Conservation (phyloP, 306 rosid species). For the Vicia villosa region DNA sequence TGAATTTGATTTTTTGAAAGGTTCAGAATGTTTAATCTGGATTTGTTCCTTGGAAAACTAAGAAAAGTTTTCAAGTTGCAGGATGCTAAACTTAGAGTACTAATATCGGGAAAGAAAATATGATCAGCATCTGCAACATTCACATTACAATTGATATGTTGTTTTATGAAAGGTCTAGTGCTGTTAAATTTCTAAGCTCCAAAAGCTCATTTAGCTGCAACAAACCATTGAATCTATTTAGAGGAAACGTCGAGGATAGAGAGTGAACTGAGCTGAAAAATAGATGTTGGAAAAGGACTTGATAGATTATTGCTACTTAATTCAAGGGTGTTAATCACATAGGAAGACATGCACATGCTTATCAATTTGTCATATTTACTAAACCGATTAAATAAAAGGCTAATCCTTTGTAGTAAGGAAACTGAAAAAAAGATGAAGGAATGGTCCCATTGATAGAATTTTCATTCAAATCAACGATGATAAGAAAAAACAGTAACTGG, state of each 20-base stretch:
- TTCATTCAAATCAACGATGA: not conserved
- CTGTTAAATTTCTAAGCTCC: not conserved
- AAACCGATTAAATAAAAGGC: not conserved
- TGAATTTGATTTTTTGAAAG: constrained; percentile 41
- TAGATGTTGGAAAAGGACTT: constrained; percentile 36
- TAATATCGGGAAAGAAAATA: not conserved
- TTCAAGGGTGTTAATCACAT: not conserved
- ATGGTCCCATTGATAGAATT: constrained; percentile 43
- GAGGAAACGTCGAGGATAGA: constrained; percentile 21
- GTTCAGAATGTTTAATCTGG: not conserved
- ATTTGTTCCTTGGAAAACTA: constrained; percentile 27
- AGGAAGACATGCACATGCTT: not conserved
- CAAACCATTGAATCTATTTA: constrained; percentile 43
- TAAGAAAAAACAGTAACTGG: too few relatives aligned
- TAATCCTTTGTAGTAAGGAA: not conserved
- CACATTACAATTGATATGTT: constrained; percentile 8
- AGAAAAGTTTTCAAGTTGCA: constrained; percentile 35
- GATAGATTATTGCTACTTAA: constrained; percentile 6
- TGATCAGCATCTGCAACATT: too few relatives aligned
- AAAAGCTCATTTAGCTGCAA: not conserved
- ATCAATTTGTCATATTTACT: not conserved
- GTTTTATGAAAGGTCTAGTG: constrained; percentile 53
- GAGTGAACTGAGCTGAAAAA: constrained; percentile 5
- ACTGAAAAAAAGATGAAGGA: constrained; percentile 35
- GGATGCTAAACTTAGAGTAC: constrained; percentile 33